Evolutionary conservation across 352 stramenopile species (phyloP).

Genomic region (Sclerospora graminicola): DNA sequence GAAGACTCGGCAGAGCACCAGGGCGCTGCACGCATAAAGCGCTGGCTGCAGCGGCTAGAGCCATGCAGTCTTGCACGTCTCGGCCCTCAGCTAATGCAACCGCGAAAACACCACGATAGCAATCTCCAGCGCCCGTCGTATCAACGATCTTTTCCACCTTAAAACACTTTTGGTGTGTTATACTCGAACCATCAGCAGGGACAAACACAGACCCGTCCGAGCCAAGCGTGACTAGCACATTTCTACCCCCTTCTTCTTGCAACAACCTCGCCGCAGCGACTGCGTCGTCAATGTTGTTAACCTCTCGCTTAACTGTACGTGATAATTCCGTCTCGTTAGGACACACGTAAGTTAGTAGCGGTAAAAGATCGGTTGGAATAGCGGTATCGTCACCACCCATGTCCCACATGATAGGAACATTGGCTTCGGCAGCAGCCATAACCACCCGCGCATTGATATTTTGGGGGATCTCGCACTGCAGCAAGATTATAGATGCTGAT

Average conservation of each 20-base stretch:
- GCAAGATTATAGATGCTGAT: constrained; percentile 42
- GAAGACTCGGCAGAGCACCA: constrained; percentile 63
- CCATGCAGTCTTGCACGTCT: constrained; percentile 39
- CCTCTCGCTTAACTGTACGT: constrained; percentile 24
- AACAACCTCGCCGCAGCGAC: constrained; percentile 41
- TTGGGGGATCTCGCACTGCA: constrained; percentile 65
- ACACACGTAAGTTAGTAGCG: constrained; percentile 47
- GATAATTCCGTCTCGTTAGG: constrained; percentile 76
- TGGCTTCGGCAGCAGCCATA: constrained; percentile 28
- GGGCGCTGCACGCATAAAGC: constrained; percentile 54
- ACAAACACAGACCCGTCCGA: constrained; percentile 60
- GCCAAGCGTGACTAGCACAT: constrained; percentile 61
- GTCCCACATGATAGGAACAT: constrained; percentile 69
- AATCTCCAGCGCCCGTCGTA: constrained; percentile 72
- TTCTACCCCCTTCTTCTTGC: constrained; percentile 36
- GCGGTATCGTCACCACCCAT: constrained; percentile 56
- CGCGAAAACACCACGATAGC: constrained; percentile 63
- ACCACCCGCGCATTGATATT: constrained; percentile 45
- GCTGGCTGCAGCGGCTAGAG: constrained; percentile 40
- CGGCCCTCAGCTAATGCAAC: constrained; percentile 41
- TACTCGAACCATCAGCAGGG: constrained; percentile 14
- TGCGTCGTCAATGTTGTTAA: constrained; percentile 36
- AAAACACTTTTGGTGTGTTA: constrained; percentile 43
- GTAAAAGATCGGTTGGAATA: constrained; percentile 44
- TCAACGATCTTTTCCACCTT: constrained; percentile 55